These are phyloP conservation scores for Cyberlindnera misumaiensis DNA, from an alignment of 805 yeast species.

Conservation along the genomic window DNA sequence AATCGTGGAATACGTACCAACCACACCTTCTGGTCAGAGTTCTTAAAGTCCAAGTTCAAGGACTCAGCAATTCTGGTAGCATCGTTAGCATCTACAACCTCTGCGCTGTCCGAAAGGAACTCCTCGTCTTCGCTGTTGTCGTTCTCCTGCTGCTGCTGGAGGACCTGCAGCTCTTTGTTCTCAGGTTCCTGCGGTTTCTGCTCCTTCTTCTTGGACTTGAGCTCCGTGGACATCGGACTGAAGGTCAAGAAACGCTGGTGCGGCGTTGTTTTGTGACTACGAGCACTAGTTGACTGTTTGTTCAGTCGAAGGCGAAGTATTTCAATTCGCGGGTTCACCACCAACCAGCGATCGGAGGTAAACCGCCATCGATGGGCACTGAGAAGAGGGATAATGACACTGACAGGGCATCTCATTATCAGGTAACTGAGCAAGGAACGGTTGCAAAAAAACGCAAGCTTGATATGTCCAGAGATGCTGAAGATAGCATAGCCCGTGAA, in stretches of 20 bases:
- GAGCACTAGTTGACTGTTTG: background rate
- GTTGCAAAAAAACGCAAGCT: background rate
- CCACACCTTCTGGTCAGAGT: constrained; percentile 76
- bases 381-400: background rate
- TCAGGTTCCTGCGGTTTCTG: constrained; percentile 3
- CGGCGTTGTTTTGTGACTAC: background rate
- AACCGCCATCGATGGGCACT: background rate
- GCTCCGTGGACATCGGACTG: background rate
- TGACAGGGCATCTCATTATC: background rate
- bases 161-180: constrained; percentile 9
- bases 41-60: constrained; percentile 63
- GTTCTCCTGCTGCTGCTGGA: constrained; percentile 20
- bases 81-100: constrained; percentile 40
- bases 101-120: constrained; percentile 35
- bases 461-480: background rate
- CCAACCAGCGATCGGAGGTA: too few relatives aligned
- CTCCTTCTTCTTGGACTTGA: constrained; percentile 2
- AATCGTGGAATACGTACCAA: constrained; percentile 85
- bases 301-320: background rate
- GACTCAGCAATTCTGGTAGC: constrained; percentile 50
- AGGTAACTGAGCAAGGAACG: too few relatives aligned
- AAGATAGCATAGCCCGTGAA: background rate
- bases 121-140: constrained; percentile 32
- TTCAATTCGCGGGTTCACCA: background rate
- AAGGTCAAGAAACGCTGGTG: background rate